Base-by-base conservation (phyloP, 129 eudicot species). In the Calendula officinalis region DNA sequence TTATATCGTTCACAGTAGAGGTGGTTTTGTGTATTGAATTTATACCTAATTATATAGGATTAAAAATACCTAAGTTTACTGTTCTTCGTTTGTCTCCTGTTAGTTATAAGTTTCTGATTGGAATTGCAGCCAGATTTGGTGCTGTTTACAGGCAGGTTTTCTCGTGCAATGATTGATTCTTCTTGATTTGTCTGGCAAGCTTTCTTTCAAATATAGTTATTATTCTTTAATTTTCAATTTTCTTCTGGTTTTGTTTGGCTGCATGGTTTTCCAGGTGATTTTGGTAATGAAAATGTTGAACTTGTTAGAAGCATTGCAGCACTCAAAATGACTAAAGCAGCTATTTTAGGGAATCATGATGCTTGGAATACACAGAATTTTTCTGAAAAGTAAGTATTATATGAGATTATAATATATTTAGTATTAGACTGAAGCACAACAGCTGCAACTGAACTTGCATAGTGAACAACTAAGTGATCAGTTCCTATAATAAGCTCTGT, bases 61-160 rank as follows among this genome's bases (percentile, higher is more conserved):
- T 22, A 22, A 22, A 22, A 22, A 22, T 22, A 22, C 30, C 30
- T 22, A 22, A 22, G 30, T 1, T 22, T 22, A 22, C 30, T 62
- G 38, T 44, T 43, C 49, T 54, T 34, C 58, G 54, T 42, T 39
- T 64, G 64, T 45, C 15, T 47, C 13, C 35, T 13, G 41, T 65
- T 66, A 65, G 49, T 64, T 73, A 39, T 6, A 47, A 38, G 40
- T 38, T 64, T 59, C 56, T 62, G 52, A 58, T 60, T 69, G 67
- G 46, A 61, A 72, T 77, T 86, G 94, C 97, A 91, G 97, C 97
- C 97, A 64, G 97, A 91, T 82, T 63, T 91, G 81, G 97, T 91
- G 73, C 79, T 91, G 54, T 91, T 87, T 70, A 91, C 98, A 85
- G 98, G 98, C 83, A 87, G 73, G 95, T 85, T 77, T 50, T 38